Evolutionary conservation across 345 rosid species (phyloP).

Genomic region (Lumnitzera littorea): DNA sequence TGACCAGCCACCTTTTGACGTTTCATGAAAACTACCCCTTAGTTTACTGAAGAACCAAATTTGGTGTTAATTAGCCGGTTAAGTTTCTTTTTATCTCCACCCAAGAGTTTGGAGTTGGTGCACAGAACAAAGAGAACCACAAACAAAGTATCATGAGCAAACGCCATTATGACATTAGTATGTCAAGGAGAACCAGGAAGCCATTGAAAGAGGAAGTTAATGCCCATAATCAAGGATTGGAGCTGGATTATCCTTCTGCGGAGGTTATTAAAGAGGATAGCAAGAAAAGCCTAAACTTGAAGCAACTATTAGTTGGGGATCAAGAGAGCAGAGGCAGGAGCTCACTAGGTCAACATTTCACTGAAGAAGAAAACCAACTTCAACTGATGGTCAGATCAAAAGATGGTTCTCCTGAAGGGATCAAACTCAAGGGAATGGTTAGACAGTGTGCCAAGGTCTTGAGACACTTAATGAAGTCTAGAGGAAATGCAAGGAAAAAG

Average conservation of each 20-base stretch:
- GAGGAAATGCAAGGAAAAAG: too few relatives aligned
- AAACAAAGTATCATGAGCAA: neutral
- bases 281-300: slow-evolving; percentile 2
- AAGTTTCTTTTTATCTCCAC: too few relatives aligned
- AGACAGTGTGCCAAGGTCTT: slow-evolving; percentile 14
- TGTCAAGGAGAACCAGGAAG: slow-evolving; percentile 20
- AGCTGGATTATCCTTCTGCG: neutral
- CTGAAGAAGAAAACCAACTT: slow-evolving; percentile 17
- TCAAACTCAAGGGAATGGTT: slow-evolving; percentile 20
- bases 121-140: too few relatives aligned
- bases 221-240: neutral
- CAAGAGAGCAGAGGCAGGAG: neutral
- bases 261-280: neutral
- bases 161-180: slow-evolving; percentile 17
- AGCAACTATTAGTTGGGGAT: slow-evolving; percentile 12
- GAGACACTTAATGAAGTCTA: slow-evolving; percentile 12
- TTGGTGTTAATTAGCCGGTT: too few relatives aligned
- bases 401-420: neutral
- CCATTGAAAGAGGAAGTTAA: neutral
- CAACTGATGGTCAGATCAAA: slow-evolving; percentile 8
- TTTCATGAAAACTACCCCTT: neutral
- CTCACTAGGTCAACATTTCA: slow-evolving; percentile 22
- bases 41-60: too few relatives aligned
- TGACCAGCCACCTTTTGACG: too few relatives aligned
- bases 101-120: too few relatives aligned